Base-by-base conservation (phyloP, 352 stramenopile genomes). In the Nothophytophthora sp. region DNA sequence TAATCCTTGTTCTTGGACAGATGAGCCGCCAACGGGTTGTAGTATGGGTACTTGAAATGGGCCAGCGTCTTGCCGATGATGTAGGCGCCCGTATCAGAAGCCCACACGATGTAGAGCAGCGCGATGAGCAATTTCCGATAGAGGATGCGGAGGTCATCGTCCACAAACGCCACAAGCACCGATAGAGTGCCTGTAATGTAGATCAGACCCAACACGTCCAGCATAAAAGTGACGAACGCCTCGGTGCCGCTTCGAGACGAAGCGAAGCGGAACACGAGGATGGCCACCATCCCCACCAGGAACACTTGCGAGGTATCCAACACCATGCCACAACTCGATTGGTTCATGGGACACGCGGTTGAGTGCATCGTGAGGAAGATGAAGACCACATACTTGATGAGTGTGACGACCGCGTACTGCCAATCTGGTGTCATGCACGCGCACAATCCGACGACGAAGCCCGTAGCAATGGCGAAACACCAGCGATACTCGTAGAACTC, bases 1-100 rank as follows among this genome's bases (percentile, higher is more conserved):
- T 98, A 87, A 27, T 96, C 96, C 57, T 98, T 98, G 76, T 98
- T 98, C 8, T 93, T 94, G 33, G 87, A 97, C n/a, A 96, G 66
- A 39, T 92, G 88, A 5, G 86, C 82, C 1, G 93, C 93, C 6
- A 95, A 76, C 12, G 71, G 67, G 28, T 81, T 71, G 33, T 97
- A 84, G 24, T 71, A 67, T 18, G 76, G 77, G 19, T 98, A 81
- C 24, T 96, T 89, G 19, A 85, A 94, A 20, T 77, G 81, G 7
- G 86, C 92, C 39, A 96, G 93, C 9, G 78, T 56, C 41, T 96
- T 86, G 20, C 95, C 95, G 2, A 85, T 81, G 41, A 98, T 88
- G 61, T 98, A 98, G 6, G 92, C 93, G 29, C 91, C 91, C 11
- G 97, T 92, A 64, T 98, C 95, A 39, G 78, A 86, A 19, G 69